Conservation (phyloP, 805 yeast genomes). For the Naumovozyma baii region DNA sequence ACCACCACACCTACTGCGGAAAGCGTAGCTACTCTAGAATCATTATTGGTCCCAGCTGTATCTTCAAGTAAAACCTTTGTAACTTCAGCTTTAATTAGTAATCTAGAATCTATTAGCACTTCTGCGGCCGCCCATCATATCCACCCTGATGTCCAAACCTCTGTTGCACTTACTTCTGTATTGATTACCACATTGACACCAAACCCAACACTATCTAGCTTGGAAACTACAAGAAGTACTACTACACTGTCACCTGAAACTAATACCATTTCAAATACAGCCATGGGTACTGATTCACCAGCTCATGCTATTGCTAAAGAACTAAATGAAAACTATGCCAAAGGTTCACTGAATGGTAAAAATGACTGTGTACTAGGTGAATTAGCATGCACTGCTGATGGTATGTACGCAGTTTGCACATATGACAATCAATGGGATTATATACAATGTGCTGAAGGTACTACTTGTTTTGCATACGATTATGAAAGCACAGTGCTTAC, state of each 20-base stretch:
- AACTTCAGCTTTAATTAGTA: constrained; percentile 1
- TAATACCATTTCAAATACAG: constrained; percentile 6
- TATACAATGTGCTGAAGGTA: constrained; percentile 51
- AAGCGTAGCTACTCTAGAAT: too few relatives aligned
- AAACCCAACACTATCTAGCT: neutral
- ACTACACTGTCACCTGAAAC: constrained; percentile 3
- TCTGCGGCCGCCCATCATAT: neutral
- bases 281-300: constrained; percentile 20
- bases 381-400: constrained; percentile 42
- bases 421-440: constrained; percentile 45
- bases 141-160: constrained; percentile 2
- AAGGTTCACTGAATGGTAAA: constrained; percentile 37
- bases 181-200: constrained; percentile 3
- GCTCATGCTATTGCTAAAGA: constrained; percentile 38
- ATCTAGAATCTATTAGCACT: constrained; percentile 1
- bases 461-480: constrained; percentile 49
- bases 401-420: constrained; percentile 47
- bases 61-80: neutral
- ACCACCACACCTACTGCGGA: neutral
- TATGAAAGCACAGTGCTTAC: constrained; percentile 35
- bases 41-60: constrained; percentile 1
- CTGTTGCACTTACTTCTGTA: constrained; percentile 5
- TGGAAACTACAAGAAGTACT: neutral
- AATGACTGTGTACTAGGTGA: constrained; percentile 41
- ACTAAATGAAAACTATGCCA: constrained; percentile 35